Evolutionary conservation across 2,329 filamentous ascomycete genomes (phyloP), one percentile per base, ranked within the genome.

Genomic region (Sclerotinia minor): DNA sequence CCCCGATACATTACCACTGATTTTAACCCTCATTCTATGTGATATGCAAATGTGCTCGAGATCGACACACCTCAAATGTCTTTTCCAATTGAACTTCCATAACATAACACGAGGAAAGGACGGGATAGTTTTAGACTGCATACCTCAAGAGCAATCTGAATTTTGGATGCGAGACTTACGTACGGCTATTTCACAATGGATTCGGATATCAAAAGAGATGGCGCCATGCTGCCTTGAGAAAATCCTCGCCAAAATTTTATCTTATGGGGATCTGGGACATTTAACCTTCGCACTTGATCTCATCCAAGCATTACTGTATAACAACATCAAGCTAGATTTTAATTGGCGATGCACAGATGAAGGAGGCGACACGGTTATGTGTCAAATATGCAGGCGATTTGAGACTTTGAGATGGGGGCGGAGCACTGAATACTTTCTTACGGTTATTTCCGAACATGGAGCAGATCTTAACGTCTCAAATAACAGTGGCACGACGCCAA

Each of bases 121-220:
- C 24, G 13, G 17, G 26, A 7, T 15, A 5, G 5, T 0, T 19
- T 32, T 5, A 32, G 4, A 1, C 35, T 4, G 6, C 3, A 5
- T 17, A 0, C 15, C 7, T 2, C 9, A 15, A 47, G 19, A 6
- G 1, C 2, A 17, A n/a, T 24, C 57, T 8, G 6, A 6, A 45
- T 1, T 11, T 13, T 60, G 21, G 1, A 9, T 21, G 11, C n/a
- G 5, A 5, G 21, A 59, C 21, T 0, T 59, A 1, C 7, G 3
- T 5, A 0, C 3, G 11, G 41, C 3, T 0, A 38, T 38, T 19
- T 50, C 9, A 5, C 11, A 50, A 6, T 49, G 2, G 3, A 35
- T 35, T 0, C 19, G 4, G 1, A 35, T 0, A 24, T 35, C 13
- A 11, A 24, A n/a, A 2, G 13, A 24, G 5, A 35, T 2, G 5